Conservation (phyloP, 2,329 filamentous ascomycete genomes). For the Zalaria sp. region DNA sequence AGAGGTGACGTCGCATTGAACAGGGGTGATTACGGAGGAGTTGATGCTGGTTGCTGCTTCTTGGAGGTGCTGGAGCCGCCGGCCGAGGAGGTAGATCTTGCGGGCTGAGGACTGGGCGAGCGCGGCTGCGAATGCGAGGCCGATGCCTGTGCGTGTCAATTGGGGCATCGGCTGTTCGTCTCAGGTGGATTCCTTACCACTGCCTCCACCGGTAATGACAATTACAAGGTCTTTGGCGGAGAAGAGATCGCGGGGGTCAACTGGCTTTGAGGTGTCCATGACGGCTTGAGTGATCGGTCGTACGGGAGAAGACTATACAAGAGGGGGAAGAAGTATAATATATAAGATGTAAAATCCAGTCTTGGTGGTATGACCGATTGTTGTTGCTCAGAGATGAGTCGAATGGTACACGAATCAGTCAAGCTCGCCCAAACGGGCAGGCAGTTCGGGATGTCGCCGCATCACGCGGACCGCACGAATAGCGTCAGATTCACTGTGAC, state of each 20-base stretch:
- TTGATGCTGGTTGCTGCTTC: slow-evolving; percentile 20
- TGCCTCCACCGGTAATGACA: slow-evolving; percentile 27
- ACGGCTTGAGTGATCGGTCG: too few species aligned
- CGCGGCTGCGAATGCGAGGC: slow-evolving; percentile 18
- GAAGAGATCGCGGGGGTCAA: slow-evolving; percentile 22
- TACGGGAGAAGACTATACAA: too few species aligned
- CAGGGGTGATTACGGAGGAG: slow-evolving; percentile 20
- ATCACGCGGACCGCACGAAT: too few species aligned
- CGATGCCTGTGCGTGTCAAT: slow-evolving; percentile 3
- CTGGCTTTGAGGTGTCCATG: slow-evolving; percentile 21
- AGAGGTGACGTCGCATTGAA: slow-evolving; percentile 29
- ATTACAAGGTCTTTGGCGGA: slow-evolving; percentile 25
- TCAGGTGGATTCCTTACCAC: slow-evolving; percentile 15
- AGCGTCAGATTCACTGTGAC: too few species aligned
- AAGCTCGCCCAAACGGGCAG: too few species aligned
- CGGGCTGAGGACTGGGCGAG: slow-evolving; percentile 21
- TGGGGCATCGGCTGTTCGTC: not conserved
- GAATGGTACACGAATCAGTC: too few species aligned
- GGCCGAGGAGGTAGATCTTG: slow-evolving; percentile 27
- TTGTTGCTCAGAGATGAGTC: too few species aligned
- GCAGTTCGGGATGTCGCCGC: too few species aligned
- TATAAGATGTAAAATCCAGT: too few species aligned
- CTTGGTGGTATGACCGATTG: too few species aligned
- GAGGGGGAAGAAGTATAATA: too few species aligned
- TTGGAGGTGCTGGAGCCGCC: slow-evolving; percentile 21